phyloP scores from a whole-genome alignment of 805 yeast genomes.

The Hermanozyma aechmeae region DNA sequence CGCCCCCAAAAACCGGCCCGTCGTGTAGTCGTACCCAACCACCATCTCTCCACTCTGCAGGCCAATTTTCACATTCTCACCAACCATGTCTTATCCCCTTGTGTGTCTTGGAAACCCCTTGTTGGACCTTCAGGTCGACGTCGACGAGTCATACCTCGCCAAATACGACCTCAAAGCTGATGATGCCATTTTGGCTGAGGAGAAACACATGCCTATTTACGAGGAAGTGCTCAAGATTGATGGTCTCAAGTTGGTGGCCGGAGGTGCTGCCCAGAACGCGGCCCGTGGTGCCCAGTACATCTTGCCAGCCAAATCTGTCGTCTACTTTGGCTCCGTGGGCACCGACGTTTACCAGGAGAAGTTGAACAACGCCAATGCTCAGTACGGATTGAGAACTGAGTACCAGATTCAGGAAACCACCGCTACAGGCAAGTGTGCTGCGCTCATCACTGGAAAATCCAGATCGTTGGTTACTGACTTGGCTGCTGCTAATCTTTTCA shows the following conservation, averaged over 20 bases:
- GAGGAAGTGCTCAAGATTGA: constrained; percentile 60
- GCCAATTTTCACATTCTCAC: too few relatives aligned
- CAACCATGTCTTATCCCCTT: constrained; percentile 62
- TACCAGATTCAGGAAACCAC: constrained; percentile 71
- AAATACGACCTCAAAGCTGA: constrained; percentile 82
- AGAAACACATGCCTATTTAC: constrained; percentile 76
- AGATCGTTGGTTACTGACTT: constrained; percentile 93
- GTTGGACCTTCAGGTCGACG: constrained; percentile 77
- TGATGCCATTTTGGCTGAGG: constrained; percentile 87
- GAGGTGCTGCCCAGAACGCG: constrained; percentile 99
- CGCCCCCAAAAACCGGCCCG: too few relatives aligned
- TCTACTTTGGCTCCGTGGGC: constrained; percentile 95
- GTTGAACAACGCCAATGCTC: constrained; percentile 71
- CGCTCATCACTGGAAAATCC: constrained; percentile 76
- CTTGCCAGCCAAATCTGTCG: constrained; percentile 72
- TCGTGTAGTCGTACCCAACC: too few relatives aligned
- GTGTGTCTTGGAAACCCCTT: constrained; percentile 91
- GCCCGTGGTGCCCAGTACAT: constrained; percentile 97
- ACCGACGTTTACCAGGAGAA: constrained; percentile 79
- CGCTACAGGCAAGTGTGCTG: constrained; percentile 98
- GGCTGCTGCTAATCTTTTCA: constrained; percentile 97
- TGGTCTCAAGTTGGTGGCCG: constrained; percentile 73
- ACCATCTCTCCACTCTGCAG: too few relatives aligned
- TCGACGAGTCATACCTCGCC: constrained; percentile 54
- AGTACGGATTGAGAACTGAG: constrained; percentile 80